Evolutionary conservation across 805 yeast genomes (phyloP).

Genomic region (Maudiozyma turicensis): DNA sequence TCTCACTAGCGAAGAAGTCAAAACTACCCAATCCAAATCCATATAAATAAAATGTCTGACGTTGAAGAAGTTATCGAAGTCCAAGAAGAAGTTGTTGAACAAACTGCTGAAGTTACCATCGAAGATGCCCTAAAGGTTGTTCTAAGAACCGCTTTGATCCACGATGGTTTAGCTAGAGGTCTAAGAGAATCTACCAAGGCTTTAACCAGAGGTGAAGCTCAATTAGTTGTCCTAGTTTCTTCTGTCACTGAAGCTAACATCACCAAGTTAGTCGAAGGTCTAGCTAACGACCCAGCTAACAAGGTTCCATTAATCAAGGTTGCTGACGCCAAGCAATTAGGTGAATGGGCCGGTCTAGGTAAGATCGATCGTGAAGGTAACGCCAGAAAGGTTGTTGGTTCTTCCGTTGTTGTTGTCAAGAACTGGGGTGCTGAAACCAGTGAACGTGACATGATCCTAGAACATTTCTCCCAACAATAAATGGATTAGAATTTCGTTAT

Average conservation of each 20-base stretch:
- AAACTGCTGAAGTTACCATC: constrained; percentile 81
- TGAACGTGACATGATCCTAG: constrained; percentile 92
- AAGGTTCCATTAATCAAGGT: constrained; percentile 98
- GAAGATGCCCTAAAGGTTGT: constrained; percentile 98
- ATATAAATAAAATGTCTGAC: constrained; percentile 19
- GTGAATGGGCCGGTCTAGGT: constrained; percentile 99
- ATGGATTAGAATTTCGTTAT: constrained; percentile 12
- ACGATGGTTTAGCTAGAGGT: constrained; percentile 99
- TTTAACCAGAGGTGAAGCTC: constrained; percentile 94
- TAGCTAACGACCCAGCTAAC: constrained; percentile 94
- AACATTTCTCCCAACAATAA: constrained; percentile 89
- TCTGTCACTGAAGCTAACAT: constrained; percentile 96
- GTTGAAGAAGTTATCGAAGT: constrained; percentile 72
- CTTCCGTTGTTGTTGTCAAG: constrained; percentile 98
- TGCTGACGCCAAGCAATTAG: constrained; percentile 98
- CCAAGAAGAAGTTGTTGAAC: constrained; percentile 73
- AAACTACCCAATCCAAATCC: constrained; percentile 17
- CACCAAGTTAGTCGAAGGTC: constrained; percentile 96
- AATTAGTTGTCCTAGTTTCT: constrained; percentile 94
- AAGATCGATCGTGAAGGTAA: constrained; percentile 99
- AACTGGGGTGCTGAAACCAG: constrained; percentile 99
- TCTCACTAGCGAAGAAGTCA: constrained; percentile 67
- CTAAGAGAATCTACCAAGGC: constrained; percentile 99
- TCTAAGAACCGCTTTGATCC: constrained; percentile 93
- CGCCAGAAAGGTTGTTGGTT: constrained; percentile 99